Evolutionary conservation across 2,329 filamentous ascomycete species (phyloP).

Genomic region (Coniochaeta hoffmannii): DNA sequence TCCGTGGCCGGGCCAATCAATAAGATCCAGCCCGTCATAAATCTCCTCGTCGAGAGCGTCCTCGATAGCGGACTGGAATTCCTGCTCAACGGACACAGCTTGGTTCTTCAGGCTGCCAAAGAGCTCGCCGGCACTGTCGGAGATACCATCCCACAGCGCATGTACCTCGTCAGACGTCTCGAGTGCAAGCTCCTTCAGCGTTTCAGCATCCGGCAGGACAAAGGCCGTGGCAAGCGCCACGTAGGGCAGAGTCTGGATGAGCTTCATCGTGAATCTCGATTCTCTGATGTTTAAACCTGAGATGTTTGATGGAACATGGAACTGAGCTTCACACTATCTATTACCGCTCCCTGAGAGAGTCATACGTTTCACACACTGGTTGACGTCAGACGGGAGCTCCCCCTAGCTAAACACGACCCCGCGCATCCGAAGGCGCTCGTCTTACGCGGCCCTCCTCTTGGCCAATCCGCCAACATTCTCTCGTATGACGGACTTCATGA

Average conservation of each 20-base stretch:
- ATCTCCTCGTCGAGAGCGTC: background rate
- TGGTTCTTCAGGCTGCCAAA: background rate
- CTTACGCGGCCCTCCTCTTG: background rate
- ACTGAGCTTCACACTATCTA: too few relatives aligned
- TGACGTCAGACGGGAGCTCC: background rate
- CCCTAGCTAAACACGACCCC: background rate
- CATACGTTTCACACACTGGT: background rate
- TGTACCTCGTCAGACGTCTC: background rate
- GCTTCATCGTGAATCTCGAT: background rate
- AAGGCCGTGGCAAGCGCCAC: constrained; percentile 1
- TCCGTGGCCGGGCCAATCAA: background rate
- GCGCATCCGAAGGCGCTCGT: background rate
- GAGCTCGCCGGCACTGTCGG: background rate
- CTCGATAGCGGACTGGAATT: background rate
- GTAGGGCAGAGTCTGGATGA: background rate
- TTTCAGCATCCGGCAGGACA: background rate
- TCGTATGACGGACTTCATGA: background rate
- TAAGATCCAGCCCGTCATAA: background rate
- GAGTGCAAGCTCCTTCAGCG: background rate
- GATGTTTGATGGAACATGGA: background rate
- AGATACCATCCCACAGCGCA: background rate
- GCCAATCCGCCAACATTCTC: background rate
- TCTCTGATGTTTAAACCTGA: background rate
- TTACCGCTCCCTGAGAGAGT: too few relatives aligned
- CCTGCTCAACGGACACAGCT: background rate